Conservation (phyloP, 148 eudicot species). For the Dianthus caryophyllus region DNA sequence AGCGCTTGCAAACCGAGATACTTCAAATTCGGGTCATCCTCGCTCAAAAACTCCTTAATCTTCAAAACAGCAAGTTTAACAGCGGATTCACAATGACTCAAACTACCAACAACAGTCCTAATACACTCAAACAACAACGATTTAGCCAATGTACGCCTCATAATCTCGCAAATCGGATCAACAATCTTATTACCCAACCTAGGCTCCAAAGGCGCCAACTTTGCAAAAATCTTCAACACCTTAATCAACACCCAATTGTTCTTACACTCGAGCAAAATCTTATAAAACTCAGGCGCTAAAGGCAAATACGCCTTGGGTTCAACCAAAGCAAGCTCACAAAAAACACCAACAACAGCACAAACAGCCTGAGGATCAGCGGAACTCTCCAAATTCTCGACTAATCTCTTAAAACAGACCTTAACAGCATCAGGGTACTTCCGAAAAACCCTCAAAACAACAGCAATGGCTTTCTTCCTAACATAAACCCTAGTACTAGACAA, state of each 20-base stretch:
- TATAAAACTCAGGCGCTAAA: slow-evolving; percentile 74
- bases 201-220: slow-evolving; percentile 73
- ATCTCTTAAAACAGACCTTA: slow-evolving; percentile 78
- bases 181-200: slow-evolving; percentile 80
- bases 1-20: slow-evolving; percentile 74
- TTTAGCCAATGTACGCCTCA: slow-evolving; percentile 65
- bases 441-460: slow-evolving; percentile 56
- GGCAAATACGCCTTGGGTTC: slow-evolving; percentile 70
- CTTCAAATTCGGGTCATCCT: slow-evolving; percentile 72
- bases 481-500: slow-evolving; percentile 41
- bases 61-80: slow-evolving; percentile 62
- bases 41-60: slow-evolving; percentile 58
- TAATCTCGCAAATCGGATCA: slow-evolving; percentile 77
- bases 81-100: slow-evolving; percentile 63
- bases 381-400: slow-evolving; percentile 79
- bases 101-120: slow-evolving; percentile 59
- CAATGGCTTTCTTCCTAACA: slow-evolving; percentile 66
- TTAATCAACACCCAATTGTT: slow-evolving; percentile 95
- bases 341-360: slow-evolving; percentile 65
- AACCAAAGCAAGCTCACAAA: slow-evolving; percentile 62
- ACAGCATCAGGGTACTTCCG: slow-evolving; percentile 64
- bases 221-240: slow-evolving; percentile 83
- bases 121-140: slow-evolving; percentile 85
- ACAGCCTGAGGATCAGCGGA: slow-evolving; percentile 43
- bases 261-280: slow-evolving; percentile 65